phyloP scores from a whole-genome alignment of 148 eudicot genomes.

The Amaranthus hypochondriacus region DNA sequence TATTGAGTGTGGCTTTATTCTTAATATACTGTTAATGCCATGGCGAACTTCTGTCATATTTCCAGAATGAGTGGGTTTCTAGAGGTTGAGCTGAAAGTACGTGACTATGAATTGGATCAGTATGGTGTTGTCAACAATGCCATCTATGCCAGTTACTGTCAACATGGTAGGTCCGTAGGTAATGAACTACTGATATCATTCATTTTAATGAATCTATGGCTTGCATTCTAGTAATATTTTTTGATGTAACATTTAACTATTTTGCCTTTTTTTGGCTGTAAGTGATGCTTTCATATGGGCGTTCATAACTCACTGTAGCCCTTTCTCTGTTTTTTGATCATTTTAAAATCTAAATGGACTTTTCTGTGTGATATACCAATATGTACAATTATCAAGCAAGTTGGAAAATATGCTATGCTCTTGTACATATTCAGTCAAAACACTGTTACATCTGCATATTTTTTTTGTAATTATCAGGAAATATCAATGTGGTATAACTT shows the following conservation, averaged over 20 bases:
- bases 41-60: constrained; percentile 6
- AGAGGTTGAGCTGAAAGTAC: constrained; percentile 70
- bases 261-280: background rate
- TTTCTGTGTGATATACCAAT: no score
- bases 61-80: constrained; percentile 55
- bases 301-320: background rate
- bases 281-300: background rate
- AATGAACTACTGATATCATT: background rate
- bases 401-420: no score
- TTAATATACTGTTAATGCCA: background rate
- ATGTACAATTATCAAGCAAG: no score
- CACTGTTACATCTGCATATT: no score
- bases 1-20: no score
- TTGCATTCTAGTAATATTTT: background rate
- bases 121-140: constrained; percentile 98
- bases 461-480: no score
- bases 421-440: no score
- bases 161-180: constrained; percentile 83
- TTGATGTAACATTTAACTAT: no score
- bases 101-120: constrained; percentile 88
- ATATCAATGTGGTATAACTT: no score
- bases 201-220: background rate
- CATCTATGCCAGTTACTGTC: constrained; percentile 73
- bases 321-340: no score
- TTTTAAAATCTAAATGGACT: no score